Percentiles rank a stretch among this genome's conserved stretches.
Conservation (phyloP, 2,329 filamentous ascomycete species). For the Fusarium stilboides region DNA sequence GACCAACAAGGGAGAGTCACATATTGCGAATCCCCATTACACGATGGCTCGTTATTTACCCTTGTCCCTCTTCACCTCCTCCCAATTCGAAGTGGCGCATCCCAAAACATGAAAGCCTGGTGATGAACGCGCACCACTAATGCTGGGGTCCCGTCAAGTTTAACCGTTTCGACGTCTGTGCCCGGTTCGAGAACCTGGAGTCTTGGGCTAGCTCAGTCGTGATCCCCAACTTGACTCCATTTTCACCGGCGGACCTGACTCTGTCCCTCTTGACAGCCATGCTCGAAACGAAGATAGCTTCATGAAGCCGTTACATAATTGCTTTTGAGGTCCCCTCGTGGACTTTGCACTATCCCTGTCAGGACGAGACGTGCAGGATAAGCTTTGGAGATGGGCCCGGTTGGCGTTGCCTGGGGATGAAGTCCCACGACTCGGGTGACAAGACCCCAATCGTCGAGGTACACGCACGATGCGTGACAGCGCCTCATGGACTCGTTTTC, state of each 20-base stretch:
- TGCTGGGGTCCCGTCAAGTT: conserved; percentile 32
- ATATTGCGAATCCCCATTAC: conserved; percentile 41
- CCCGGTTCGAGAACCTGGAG: conserved; percentile 40
- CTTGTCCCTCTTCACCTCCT: conserved; percentile 1
- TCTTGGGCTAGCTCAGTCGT: conserved; percentile 21
- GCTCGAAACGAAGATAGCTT: conserved; percentile 21
- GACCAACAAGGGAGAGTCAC: conserved; percentile 13
- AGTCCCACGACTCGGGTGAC: conserved; percentile 11
- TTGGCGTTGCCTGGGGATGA: conserved; percentile 28
- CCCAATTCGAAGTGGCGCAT: conserved; percentile 38
- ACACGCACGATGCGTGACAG: conserved; percentile 23
- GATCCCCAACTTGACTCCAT: conserved; percentile 20
- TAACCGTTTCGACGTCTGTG: conserved; percentile 33
- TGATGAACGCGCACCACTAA: conserved; percentile 15
- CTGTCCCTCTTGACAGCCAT: conserved; percentile 13
- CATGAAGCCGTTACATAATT: conserved; percentile 13
- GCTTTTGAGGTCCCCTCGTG: conserved; percentile 1
- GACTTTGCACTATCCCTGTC: conserved; percentile 25
- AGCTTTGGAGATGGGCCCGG: conserved; percentile 31
- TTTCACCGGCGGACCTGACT: conserved; percentile 19
- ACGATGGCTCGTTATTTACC: conserved; percentile 22
- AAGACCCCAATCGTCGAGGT: conserved; percentile 5
- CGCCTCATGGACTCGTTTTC: conserved; percentile 20
- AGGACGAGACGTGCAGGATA: conserved; percentile 23
- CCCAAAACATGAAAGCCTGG: conserved; percentile 19